Evolutionary conservation across 306 rosid genomes (phyloP).

Genomic region (Aeschynomene evenia): DNA sequence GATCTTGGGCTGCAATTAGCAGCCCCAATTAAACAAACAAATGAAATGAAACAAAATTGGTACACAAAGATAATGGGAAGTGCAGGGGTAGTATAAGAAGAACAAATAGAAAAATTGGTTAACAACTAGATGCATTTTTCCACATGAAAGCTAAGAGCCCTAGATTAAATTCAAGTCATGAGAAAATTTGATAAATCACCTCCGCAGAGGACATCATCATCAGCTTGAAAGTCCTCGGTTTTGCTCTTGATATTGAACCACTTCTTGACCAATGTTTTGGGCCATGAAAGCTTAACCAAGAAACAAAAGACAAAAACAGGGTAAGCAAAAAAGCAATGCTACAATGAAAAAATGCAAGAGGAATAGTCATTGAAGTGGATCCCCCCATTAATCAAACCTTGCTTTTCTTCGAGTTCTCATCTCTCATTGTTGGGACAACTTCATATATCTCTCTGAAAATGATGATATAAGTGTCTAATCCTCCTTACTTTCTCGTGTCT

Average conservation of each 20-base stretch:
- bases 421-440: constrained; percentile 83
- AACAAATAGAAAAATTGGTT: neutral
- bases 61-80: constrained; percentile 15
- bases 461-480: neutral
- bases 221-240: constrained; percentile 70
- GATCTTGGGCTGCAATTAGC: constrained; percentile 50
- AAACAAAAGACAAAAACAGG: neutral
- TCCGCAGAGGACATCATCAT: constrained; percentile 57
- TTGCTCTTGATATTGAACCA: constrained; percentile 91
- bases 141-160: constrained; percentile 29
- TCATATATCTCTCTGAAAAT: constrained; percentile 49
- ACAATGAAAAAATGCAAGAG: constrained; percentile 23
- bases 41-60: neutral
- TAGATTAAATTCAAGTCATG: constrained; percentile 36
- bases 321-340: constrained; percentile 48
- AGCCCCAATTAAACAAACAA: constrained; percentile 25
- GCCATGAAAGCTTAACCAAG: constrained; percentile 85
- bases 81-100: constrained; percentile 21
- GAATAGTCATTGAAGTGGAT: constrained; percentile 23
- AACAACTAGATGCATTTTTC: constrained; percentile 1
- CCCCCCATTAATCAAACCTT: constrained; percentile 68
- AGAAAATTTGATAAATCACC: constrained; percentile 52
- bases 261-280: constrained; percentile 86
- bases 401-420: constrained; percentile 85
- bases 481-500: neutral